Evolutionary conservation across 805 yeast species (phyloP).

Genomic region (Candida nitratophila): DNA sequence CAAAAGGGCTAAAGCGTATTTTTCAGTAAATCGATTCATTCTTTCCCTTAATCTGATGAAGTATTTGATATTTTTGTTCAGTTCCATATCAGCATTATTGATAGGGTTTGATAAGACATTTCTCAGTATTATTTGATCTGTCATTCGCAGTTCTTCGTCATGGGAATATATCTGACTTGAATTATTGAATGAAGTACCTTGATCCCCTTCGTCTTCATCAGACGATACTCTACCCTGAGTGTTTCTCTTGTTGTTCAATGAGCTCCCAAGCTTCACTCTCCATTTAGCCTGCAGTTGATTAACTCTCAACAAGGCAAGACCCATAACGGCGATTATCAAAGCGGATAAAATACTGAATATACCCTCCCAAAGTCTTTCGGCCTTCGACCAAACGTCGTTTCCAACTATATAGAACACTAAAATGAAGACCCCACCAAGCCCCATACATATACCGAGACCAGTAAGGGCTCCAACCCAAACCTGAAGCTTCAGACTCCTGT

Average conservation of each 20-base stretch:
- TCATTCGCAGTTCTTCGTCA: neutral
- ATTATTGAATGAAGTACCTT: neutral
- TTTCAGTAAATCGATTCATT: constrained; percentile 36
- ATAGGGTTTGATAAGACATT: neutral
- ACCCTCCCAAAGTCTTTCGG: constrained; percentile 91
- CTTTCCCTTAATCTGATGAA: constrained; percentile 11
- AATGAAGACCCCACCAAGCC: constrained; percentile 69
- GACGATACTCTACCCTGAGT: neutral
- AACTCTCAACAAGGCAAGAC: constrained; percentile 71
- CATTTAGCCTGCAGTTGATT: constrained; percentile 81
- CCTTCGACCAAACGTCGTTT: constrained; percentile 76
- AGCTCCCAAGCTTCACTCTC: constrained; percentile 43
- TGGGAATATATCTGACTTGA: neutral
- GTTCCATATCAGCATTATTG: constrained; percentile 7
- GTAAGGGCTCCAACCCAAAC: constrained; percentile 76
- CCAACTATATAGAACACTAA: constrained; percentile 69
- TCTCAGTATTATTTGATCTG: neutral
- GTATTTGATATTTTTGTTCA: constrained; percentile 8
- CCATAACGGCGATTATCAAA: constrained; percentile 78
- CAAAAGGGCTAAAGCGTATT: constrained; percentile 62
- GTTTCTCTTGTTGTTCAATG: constrained; percentile 12
- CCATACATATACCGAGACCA: constrained; percentile 63
- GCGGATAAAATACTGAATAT: constrained; percentile 72
- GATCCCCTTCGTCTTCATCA: constrained; percentile 5
- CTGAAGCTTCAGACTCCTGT: constrained; percentile 50